These are phyloP conservation scores for Sequoiadendron giganteum DNA, from an alignment of 75 land plant genomes.

Conservation along the genomic window DNA sequence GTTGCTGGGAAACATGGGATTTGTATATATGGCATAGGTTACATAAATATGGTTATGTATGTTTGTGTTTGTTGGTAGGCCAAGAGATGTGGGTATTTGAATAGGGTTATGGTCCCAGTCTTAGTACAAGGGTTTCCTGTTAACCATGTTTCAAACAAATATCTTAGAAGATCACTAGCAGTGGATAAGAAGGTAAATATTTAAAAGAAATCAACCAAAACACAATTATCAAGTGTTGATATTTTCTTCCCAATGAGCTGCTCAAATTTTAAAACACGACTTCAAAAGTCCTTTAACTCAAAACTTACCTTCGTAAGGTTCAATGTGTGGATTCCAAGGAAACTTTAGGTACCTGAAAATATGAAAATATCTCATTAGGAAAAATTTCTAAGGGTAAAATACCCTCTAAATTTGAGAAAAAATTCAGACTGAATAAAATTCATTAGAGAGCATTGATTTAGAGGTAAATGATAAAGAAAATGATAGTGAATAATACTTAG, in stretches of 20 bases:
- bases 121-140: no score
- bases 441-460: not conserved
- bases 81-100: not conserved
- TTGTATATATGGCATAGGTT: not conserved
- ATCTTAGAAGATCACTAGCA: not conserved
- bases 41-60: not conserved
- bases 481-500: not conserved
- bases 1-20: not conserved
- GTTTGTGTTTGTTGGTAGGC: not conserved
- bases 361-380: not conserved
- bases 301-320: slow-evolving; percentile 42
- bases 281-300: not conserved
- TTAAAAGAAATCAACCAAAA: not conserved
- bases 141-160: not conserved
- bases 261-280: not conserved
- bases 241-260: not conserved
- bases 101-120: not conserved
- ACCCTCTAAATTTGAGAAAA: no score
- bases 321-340: slow-evolving; percentile 46
- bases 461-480: not conserved
- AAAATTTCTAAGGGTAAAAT: not conserved
- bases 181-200: not conserved
- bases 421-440: not conserved
- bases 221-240: not conserved
- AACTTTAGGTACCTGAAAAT: slow-evolving; percentile 39